These are phyloP conservation scores for Cryptosporidium meleagridis DNA, from an alignment of 169 alveolate species.

Conservation along the genomic window DNA sequence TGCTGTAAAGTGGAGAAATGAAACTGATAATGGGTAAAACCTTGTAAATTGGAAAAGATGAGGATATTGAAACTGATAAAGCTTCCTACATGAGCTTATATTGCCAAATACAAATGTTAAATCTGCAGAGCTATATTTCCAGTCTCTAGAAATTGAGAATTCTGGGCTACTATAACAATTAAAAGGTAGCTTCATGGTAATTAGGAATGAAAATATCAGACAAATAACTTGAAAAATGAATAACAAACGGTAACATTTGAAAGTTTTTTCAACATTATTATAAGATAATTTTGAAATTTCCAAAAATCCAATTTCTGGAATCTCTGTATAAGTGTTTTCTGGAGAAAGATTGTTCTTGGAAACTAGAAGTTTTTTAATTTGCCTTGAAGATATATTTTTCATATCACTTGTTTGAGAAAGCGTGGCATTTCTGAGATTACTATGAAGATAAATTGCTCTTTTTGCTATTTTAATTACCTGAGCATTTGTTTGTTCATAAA, in stretches of 20 bases:
- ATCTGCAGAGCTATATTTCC: background rate
- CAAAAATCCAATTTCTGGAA: slow-evolving; percentile 44
- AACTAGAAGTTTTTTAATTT: background rate
- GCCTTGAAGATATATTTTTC: background rate
- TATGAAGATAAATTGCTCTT: slow-evolving; percentile 50
- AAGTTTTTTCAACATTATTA: background rate
- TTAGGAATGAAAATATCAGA: slow-evolving; percentile 12
- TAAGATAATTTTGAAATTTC: slow-evolving; percentile 8
- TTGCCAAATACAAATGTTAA: background rate
- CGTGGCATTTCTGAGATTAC: slow-evolving; percentile 21
- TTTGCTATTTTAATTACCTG: slow-evolving; percentile 23
- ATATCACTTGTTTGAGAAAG: background rate
- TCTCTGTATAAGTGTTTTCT: slow-evolving; percentile 32
- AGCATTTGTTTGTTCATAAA: slow-evolving; percentile 45
- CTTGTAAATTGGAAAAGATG: slow-evolving; percentile 46
- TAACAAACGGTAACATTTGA: slow-evolving; percentile 35
- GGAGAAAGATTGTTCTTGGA: background rate
- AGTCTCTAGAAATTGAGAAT: background rate
- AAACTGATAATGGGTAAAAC: slow-evolving; percentile 44
- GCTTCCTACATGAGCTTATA: slow-evolving; percentile 27
- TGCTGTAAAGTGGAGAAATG: slow-evolving; percentile 7
- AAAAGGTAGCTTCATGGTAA: slow-evolving; percentile 44
- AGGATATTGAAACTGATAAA: slow-evolving; percentile 61
- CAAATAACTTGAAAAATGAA: slow-evolving; percentile 22
- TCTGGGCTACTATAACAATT: slow-evolving; percentile 1